Percentiles rank a stretch among this genome's conserved stretches.
phyloP scores from a whole-genome alignment of 306 rosid genomes.

The Parietaria judaica region DNA sequence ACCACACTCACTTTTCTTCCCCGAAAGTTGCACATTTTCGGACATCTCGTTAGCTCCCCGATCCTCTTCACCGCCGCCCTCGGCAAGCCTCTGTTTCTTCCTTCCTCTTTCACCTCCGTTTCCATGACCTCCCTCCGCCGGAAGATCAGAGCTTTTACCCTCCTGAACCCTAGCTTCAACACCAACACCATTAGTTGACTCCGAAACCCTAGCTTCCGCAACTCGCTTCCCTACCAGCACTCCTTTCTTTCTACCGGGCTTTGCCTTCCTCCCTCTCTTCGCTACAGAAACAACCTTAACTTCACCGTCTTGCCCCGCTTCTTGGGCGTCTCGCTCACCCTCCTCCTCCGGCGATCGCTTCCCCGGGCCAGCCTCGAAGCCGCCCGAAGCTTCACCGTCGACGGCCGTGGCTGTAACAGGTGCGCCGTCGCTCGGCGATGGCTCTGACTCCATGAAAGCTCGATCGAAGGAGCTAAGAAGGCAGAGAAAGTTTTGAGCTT shows the following conservation, averaged over 20 bases:
- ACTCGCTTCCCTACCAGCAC: background rate
- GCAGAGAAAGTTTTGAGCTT: background rate
- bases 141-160: too few species aligned
- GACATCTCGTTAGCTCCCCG: too few species aligned
- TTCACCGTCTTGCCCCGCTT: background rate
- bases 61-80: too few species aligned
- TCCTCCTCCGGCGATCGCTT: background rate
- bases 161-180: too few species aligned
- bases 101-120: background rate
- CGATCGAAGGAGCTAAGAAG: background rate
- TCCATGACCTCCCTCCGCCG: background rate
- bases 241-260: background rate
- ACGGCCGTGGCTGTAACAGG: background rate
- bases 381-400: background rate
- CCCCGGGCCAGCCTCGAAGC: background rate
- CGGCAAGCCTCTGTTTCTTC: too few species aligned
- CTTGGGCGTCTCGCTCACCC: background rate
- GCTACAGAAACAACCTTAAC: too few species aligned
- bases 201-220: background rate
- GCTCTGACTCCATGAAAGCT: background rate
- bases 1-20: background rate
- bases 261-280: background rate
- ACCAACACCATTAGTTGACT: too few species aligned
- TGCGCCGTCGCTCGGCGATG: conserved; percentile 1
- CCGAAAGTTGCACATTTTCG: too few species aligned